phyloP scores from a whole-genome alignment of 2,329 filamentous ascomycete genomes.

The Diplodia seriata region DNA sequence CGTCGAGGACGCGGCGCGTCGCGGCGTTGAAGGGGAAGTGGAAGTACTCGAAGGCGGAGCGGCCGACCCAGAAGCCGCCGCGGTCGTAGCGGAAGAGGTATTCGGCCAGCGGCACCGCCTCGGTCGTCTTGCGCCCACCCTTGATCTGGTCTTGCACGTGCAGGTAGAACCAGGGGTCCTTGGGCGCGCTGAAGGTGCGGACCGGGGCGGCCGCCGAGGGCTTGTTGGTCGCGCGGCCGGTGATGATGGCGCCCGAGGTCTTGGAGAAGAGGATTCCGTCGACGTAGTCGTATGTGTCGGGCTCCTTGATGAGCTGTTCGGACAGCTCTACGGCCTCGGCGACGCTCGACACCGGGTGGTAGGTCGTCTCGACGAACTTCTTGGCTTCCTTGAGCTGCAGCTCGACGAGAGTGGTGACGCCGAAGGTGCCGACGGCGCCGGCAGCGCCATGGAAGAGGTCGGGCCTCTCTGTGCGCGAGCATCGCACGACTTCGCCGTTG shows the following conservation, averaged over 20 bases:
- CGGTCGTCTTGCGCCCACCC: conserved; percentile 48
- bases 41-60: conserved; percentile 70
- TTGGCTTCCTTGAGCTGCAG: conserved; percentile 55
- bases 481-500: conserved; percentile 63
- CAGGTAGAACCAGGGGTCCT: conserved; percentile 61
- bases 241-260: conserved; percentile 52
- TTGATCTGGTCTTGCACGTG: conserved; percentile 46
- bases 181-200: conserved; percentile 50
- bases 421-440: conserved; percentile 70
- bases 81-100: conserved; percentile 77
- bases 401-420: conserved; percentile 67
- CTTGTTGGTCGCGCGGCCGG: conserved; percentile 51
- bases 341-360: conserved; percentile 53
- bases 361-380: conserved; percentile 58
- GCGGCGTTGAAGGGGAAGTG: conserved; percentile 68
- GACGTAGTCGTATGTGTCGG: conserved; percentile 53
- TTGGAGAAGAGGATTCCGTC: conserved; percentile 59
- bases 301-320: conserved; percentile 45
- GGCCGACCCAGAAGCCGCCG: conserved; percentile 72
- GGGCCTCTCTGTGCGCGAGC: conserved; percentile 60
- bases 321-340: conserved; percentile 52
- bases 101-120: conserved; percentile 67
- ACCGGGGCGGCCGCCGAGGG: conserved; percentile 24
- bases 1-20: conserved; percentile 67
- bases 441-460: conserved; percentile 71